Base-by-base conservation (phyloP, 106 monocot genomes). In the Dioscorea zingiberensis region DNA sequence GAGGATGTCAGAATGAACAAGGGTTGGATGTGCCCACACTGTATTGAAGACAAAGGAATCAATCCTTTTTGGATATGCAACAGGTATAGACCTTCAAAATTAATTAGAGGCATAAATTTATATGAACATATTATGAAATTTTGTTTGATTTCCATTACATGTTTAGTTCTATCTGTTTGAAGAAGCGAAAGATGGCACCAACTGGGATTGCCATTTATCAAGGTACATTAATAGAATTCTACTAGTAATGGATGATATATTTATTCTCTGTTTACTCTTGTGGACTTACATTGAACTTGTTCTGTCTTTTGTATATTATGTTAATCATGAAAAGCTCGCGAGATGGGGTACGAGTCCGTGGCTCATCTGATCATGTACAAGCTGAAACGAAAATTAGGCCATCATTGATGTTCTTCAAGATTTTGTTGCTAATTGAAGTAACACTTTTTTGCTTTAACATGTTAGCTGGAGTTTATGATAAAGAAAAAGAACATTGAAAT, bases 21-120 rank as follows among this genome's bases (percentile, higher is more conserved):
- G 68, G 61, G 83, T 45, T 87, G 87, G 87, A 87, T 83, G 87
- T 87, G 87, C 57, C 87, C 87, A 21, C 87, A 87, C 66, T 87
- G 87, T 55, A 74, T 80, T 15, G 83, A 87, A 62, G 77, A 83
- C 53, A 87, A 77, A 73, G 86, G 86, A 66, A 67, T 63, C 55
- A 86, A 71, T 13, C 75, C 69, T 27, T 82, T 75, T 62, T 86
- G 86, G 86, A 86, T 86, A 63, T 86, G 86, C 13, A 86, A 86
- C 62, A 86, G 86, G 86, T 78, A 25, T 60, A 22, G 7, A 18
- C 56, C 51, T 13, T 15, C 51, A 51, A 51, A 19, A 16, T 51
- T 38, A 38, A 8, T 38, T 38, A 30, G 30, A 30, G 4, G 7
- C 30, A 30, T 30, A 7, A 7, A 30, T 30, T 30, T 30, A 30